Evolutionary conservation across 2,329 filamentous ascomycete species (phyloP), one percentile per base, ranked within the genome.

Genomic region (Cryoendolithus antarcticus): DNA sequence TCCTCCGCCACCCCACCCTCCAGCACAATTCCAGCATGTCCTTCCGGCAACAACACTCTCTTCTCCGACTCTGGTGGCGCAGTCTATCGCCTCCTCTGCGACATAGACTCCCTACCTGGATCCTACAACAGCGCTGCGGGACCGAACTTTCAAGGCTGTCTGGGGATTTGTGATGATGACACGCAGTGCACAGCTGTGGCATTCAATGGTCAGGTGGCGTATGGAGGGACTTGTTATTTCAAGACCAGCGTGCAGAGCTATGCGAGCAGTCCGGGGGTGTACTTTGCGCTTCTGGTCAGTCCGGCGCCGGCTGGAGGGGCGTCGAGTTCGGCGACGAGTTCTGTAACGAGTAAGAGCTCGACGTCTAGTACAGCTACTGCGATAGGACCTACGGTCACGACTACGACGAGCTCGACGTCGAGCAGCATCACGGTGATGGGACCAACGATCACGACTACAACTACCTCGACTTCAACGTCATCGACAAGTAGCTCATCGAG

Each of bases 81-180:
- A 9, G 9, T 21, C 5, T 46, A 48, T 15, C 42, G 34, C 21
- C 35, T 48, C 15, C 28, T 30, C 35, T 48, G 46, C 30, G 21
- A 19, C 21, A n/a, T 33, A 6, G 39, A 41, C 24, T 41, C 39
- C 2, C 4, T 19, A 5, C 34, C 39, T 5, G 8, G 11, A 3
- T 37, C 39, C 2, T 37, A 37, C 29, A 27, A 27, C 24, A 27
- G 24, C 24, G 24, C 24, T 8, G 34, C 34, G 12, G 9, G 24
- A 6, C 21, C 30, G 2, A 13, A 28, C 7, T 33, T 41, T 19
- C 11, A 21, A 6, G 21, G 19, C 12, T 41, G 39, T 35, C 36
- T 41, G 9, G 34, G 37, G n/a, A 30, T 30, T 5, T 41, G 39
- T 15, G 39, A 41, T 8, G 28, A 36, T 19, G 39, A 41, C 19